A percentile compares a stretch with the other conserved stretches of the same genome.
Evolutionary conservation across 2,329 filamentous ascomycete species (phyloP).

Genomic region (Tympanopsis confertula): DNA sequence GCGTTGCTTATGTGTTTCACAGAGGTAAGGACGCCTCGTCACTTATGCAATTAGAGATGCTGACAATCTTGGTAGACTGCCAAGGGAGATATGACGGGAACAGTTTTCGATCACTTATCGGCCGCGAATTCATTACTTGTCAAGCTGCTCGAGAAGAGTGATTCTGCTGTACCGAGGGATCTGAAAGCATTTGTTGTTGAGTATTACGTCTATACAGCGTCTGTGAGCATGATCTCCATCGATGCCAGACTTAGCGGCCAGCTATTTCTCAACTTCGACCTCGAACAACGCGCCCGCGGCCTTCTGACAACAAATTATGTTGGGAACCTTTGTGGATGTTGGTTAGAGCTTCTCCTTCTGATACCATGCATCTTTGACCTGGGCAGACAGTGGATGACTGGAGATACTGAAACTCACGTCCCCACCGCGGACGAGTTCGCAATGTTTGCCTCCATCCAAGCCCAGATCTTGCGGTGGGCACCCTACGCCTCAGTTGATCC

Average conservation of each 20-base stretch:
- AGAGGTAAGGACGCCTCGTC: constrained; percentile 20
- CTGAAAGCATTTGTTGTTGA: constrained; percentile 32
- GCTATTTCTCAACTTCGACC: constrained; percentile 16
- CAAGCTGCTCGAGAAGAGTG: constrained; percentile 18
- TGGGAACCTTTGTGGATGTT: constrained; percentile 24
- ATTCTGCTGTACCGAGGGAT: constrained; percentile 18
- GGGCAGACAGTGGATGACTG: constrained; percentile 23
- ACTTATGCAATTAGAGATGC: neutral
- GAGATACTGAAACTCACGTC: constrained; percentile 10
- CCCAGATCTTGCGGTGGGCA: constrained; percentile 25
- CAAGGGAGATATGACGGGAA: constrained; percentile 30
- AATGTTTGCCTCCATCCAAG: constrained; percentile 27
- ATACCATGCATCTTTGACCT: constrained; percentile 28
- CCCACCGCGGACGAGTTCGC: constrained; percentile 27
- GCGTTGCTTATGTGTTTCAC: constrained; percentile 32
- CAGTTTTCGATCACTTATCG: constrained; percentile 30
- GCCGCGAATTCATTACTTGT: constrained; percentile 28
- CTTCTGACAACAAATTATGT: constrained; percentile 18
- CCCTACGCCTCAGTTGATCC: constrained; percentile 19
- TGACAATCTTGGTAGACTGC: constrained; percentile 17
- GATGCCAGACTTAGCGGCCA: constrained; percentile 15
- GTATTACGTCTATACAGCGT: constrained; percentile 33
- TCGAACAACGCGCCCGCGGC: constrained; percentile 15
- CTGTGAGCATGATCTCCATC: constrained; percentile 33
- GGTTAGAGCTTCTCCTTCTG: constrained; percentile 22